These are phyloP conservation scores for Komagataella mondaviorum DNA, from an alignment of 805 yeast genomes.

Conservation along the genomic window DNA sequence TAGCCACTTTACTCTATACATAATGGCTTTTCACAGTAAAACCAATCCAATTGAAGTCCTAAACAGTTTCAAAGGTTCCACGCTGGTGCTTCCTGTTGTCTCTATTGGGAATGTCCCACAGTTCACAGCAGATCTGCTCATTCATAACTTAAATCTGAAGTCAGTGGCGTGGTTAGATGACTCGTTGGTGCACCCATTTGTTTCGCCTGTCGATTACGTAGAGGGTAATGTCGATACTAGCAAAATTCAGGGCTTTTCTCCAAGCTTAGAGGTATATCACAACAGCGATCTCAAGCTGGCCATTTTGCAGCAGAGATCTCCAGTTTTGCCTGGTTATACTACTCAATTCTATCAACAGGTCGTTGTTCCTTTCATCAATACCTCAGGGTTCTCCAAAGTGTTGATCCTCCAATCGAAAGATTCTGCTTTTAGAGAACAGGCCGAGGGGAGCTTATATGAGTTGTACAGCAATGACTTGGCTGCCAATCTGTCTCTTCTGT, in stretches of 20 bases:
- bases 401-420: slow-evolving; percentile 63
- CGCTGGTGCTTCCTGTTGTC: slow-evolving; percentile 63
- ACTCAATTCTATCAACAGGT: slow-evolving; percentile 36
- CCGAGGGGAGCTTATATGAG: slow-evolving; percentile 6
- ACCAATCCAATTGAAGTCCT: slow-evolving; percentile 11
- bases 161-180: slow-evolving; percentile 47
- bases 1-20: slow-evolving; percentile 1
- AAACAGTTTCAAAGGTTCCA: slow-evolving; percentile 16
- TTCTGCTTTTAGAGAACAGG: slow-evolving; percentile 28
- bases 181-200: slow-evolving; percentile 61
- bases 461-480: slow-evolving; percentile 12
- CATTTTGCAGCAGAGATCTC: slow-evolving; percentile 74
- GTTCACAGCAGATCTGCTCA: slow-evolving; percentile 55
- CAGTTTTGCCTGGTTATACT: slow-evolving; percentile 56
- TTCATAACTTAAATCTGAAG: slow-evolving; percentile 43
- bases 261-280: slow-evolving; percentile 54
- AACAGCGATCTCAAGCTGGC: slow-evolving; percentile 27
- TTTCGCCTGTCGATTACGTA: slow-evolving; percentile 57
- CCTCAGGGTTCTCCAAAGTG: slow-evolving; percentile 27
- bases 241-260: slow-evolving; percentile 21
- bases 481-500: slow-evolving; percentile 8
- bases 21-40: slow-evolving; percentile 15
- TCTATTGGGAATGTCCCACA: slow-evolving; percentile 90
- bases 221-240: slow-evolving; percentile 7
- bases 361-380: slow-evolving; percentile 31